Conservation (phyloP, 2,329 filamentous ascomycete species). For the Calonectria naviculata region DNA sequence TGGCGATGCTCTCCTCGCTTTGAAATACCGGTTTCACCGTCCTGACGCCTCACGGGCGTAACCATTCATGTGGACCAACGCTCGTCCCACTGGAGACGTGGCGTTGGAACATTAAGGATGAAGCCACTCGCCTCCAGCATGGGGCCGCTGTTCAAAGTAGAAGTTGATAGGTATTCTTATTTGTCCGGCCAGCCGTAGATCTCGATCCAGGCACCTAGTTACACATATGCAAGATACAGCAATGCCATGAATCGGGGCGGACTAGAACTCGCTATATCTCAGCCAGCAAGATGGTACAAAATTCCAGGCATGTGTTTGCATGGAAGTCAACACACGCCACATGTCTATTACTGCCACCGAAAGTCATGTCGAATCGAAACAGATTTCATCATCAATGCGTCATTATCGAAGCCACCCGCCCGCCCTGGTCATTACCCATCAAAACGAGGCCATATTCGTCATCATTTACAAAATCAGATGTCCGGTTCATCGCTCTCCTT, state of each 20-base stretch:
- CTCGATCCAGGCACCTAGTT: background rate
- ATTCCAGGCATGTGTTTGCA: conserved; percentile 8
- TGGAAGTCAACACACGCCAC: conserved; percentile 5
- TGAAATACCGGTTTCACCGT: background rate
- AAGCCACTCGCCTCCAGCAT: conserved; percentile 20
- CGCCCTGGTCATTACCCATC: conserved; percentile 32
- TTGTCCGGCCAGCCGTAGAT: background rate
- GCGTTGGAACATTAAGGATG: conserved; percentile 22
- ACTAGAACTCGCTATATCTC: background rate
- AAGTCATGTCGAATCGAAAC: background rate
- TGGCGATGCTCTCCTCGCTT: background rate
- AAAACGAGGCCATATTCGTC: conserved; percentile 24
- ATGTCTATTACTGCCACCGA: conserved; percentile 3
- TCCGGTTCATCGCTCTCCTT: conserved; percentile 8
- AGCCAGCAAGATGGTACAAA: background rate
- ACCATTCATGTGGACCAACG: background rate
- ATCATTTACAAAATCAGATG: conserved; percentile 20
- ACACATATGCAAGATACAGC: conserved; percentile 2
- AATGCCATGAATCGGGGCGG: conserved; percentile 11
- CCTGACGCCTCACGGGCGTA: background rate
- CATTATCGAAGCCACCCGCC: conserved; percentile 36
- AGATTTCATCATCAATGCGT: conserved; percentile 34
- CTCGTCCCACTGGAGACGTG: background rate
- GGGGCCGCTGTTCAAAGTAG: background rate
- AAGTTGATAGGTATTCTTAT: background rate